These are phyloP conservation scores for rapeseed (Brassica napus) DNA, from an alignment of 345 rosid species.

Conservation along the genomic window DNA sequence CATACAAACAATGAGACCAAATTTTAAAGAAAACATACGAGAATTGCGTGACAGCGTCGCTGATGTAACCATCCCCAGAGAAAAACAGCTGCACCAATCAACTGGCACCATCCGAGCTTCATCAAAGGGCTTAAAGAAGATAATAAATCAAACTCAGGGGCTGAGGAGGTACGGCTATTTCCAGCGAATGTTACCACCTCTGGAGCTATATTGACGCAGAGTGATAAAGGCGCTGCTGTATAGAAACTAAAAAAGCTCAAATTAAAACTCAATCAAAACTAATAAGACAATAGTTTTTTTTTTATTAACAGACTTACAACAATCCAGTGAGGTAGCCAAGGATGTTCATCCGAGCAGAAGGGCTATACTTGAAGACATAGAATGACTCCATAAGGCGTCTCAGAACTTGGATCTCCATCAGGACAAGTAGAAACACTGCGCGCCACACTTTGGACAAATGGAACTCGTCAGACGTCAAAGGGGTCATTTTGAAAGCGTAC, in stretches of 20 bases:
- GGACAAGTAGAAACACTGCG: slow-evolving; percentile 59
- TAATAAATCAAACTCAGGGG: slow-evolving; percentile 42
- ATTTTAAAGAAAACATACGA: slow-evolving; percentile 43
- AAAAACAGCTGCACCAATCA: slow-evolving; percentile 63
- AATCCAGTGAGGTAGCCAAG: slow-evolving; percentile 60
- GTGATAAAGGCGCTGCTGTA: slow-evolving; percentile 58
- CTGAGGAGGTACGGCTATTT: slow-evolving; percentile 39
- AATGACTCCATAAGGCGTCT: slow-evolving; percentile 67
- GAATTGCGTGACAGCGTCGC: slow-evolving; percentile 57
- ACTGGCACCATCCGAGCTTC: slow-evolving; percentile 58
- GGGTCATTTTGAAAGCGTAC: slow-evolving; percentile 51
- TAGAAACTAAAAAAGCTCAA: slow-evolving; percentile 50
- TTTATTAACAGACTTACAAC: slow-evolving; percentile 39
- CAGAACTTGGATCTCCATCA: slow-evolving; percentile 73
- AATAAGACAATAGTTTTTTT: neutral
- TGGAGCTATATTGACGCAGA: slow-evolving; percentile 48
- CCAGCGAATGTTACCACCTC: slow-evolving; percentile 52
- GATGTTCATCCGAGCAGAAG: slow-evolving; percentile 67
- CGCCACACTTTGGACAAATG: slow-evolving; percentile 51
- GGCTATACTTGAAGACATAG: slow-evolving; percentile 61
- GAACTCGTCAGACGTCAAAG: slow-evolving; percentile 38
- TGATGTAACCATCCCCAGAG: slow-evolving; percentile 84
- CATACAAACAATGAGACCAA: neutral
- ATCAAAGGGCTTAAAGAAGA: slow-evolving; percentile 44
- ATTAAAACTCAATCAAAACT: neutral